Evolutionary conservation across 805 yeast genomes (phyloP), one percentile per base, ranked within the genome.

Genomic region (Kluyveromyces lactis): DNA sequence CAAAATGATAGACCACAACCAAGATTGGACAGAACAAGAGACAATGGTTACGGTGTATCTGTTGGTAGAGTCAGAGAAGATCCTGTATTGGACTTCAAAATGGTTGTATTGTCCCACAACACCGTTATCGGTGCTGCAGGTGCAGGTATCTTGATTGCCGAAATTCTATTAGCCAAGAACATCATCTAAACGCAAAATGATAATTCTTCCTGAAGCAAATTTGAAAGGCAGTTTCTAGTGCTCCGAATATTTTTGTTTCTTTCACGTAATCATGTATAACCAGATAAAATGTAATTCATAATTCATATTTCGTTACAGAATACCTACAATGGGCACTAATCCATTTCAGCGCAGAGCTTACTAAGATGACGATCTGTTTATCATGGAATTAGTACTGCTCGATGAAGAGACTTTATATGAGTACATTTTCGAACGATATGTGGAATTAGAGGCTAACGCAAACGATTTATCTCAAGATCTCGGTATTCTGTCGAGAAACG

Each of bases 111-210:
- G 49, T 89, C 97, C 19, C 98, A 92, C 66, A 92, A 92, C 73
- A 92, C 98, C 40, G 75, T 92, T 54, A 86, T 92, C 50, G 98
- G 98, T 58, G 98, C 98, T 56, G 98, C 98, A 18, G 98, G 98
- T 61, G 83, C 97, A 7, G 98, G 98, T 63, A 73, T 92, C 45
- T 77, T 92, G 63, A 92, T 92, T 60, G 98, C 95, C 39, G 98
- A 92, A 69, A 71, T 87, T 40, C 72, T 92, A 53, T 64, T 75
- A 44, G 89, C 89, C 44, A 87, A 82, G 68, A 72, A 76, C 44
- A 64, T 86, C 49, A 72, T 90, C 47, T 87, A 73, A 61, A 11
- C 30, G 6, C 13, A 11, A 15, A 27, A 24, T 12, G n/a, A n/a
- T n/a, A n/a, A n/a, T n/a, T n/a, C n/a, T n/a, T n/a, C n/a, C n/a